These are phyloP conservation scores for Pistacia integerrima DNA, from an alignment of 345 rosid species.

Conservation along the genomic window DNA sequence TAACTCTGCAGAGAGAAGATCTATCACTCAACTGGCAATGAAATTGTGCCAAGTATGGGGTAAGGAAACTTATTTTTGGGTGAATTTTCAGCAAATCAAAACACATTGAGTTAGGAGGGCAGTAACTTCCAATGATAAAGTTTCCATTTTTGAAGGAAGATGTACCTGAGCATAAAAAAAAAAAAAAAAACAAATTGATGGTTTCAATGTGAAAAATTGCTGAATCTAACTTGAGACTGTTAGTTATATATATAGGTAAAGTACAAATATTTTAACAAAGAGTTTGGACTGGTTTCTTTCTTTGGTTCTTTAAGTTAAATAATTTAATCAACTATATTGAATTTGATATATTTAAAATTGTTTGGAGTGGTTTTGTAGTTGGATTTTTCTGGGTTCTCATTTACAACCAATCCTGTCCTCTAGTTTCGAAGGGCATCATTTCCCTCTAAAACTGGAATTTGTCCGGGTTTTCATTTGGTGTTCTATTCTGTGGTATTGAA, in stretches of 20 bases:
- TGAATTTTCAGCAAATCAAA: constrained; percentile 7
- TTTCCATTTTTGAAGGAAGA: background rate
- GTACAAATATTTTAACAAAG: background rate
- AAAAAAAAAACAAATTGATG: too few relatives aligned
- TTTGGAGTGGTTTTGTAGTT: background rate
- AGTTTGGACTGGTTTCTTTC: background rate
- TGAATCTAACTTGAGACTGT: background rate
- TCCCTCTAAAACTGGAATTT: too few relatives aligned
- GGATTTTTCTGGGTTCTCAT: too few relatives aligned
- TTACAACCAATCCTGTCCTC: too few relatives aligned
- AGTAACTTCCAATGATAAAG: background rate
- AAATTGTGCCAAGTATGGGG: constrained; percentile 80
- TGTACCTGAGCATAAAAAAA: background rate
- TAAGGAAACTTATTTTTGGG: constrained; percentile 35
- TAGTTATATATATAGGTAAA: too few relatives aligned
- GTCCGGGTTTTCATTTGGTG: background rate
- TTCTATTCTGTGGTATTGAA: background rate
- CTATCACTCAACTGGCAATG: constrained; percentile 65
- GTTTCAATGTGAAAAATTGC: background rate
- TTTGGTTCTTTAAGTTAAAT: too few relatives aligned
- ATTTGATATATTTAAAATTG: too few relatives aligned
- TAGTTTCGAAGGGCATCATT: too few relatives aligned
- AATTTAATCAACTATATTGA: too few relatives aligned
- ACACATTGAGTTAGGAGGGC: background rate
- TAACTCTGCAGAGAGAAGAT: constrained; percentile 64